phyloP scores from a whole-genome alignment of 805 yeast species.

The Metschnikowia corniflorae region DNA sequence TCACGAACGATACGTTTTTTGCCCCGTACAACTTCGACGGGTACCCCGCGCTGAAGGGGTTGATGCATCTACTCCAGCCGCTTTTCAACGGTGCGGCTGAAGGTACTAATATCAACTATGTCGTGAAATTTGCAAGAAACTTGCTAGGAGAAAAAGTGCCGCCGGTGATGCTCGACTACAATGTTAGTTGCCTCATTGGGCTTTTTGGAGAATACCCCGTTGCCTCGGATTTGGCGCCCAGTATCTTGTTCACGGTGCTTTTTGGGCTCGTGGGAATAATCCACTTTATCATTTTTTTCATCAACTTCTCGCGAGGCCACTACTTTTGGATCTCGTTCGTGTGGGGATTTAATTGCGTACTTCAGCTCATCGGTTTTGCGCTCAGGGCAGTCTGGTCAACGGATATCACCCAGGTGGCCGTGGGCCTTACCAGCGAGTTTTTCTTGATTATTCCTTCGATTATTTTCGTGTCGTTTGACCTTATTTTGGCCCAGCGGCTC shows the following conservation, averaged over 20 bases:
- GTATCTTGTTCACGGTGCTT: conserved; percentile 16
- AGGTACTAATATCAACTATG: conserved; percentile 16
- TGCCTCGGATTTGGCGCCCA: conserved; percentile 17
- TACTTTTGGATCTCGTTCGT: conserved; percentile 20
- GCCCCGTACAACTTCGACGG: conserved; percentile 17
- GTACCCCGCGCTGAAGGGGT: conserved; percentile 18
- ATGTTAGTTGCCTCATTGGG: conserved; percentile 15
- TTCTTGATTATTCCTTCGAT: conserved; percentile 18
- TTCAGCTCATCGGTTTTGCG: conserved; percentile 17
- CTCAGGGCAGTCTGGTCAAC: conserved; percentile 18
- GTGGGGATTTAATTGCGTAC: conserved; percentile 15
- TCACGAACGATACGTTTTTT: conserved; percentile 7
- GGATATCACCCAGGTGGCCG: conserved; percentile 13
- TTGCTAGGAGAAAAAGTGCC: conserved; percentile 14
- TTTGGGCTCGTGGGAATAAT: conserved; percentile 16
- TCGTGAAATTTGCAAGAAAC: conserved; percentile 9
- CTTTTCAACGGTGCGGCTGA: conserved; percentile 14
- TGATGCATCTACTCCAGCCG: conserved; percentile 12
- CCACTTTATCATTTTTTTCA: conserved; percentile 16
- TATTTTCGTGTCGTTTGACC: conserved; percentile 19
- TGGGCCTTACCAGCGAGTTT: conserved; percentile 19
- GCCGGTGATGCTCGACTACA: conserved; percentile 11
- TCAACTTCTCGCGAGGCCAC: conserved; percentile 21
- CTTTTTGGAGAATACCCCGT: conserved; percentile 22
- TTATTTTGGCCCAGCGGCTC: conserved; percentile 23